A percentile compares a stretch with the other conserved stretches of the same genome.
Evolutionary conservation across 2,329 filamentous ascomycete genomes (phyloP).

Genomic region (Cryphonectria radicalis): DNA sequence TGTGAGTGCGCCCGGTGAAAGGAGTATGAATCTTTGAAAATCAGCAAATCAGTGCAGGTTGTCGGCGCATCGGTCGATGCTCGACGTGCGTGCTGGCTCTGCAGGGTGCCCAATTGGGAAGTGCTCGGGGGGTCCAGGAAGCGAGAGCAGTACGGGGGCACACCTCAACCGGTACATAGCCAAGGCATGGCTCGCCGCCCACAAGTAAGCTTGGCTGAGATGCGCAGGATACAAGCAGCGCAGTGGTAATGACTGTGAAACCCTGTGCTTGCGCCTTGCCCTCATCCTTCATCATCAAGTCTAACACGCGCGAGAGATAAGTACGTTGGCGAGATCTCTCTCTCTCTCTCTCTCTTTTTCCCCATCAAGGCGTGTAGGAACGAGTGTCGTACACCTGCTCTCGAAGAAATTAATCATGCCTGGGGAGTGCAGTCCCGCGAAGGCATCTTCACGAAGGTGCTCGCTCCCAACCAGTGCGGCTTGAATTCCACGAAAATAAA

Average conservation of each 20-base stretch:
- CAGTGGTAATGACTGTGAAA: background rate
- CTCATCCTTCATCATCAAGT: background rate
- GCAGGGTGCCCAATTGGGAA: slow-evolving; percentile 26
- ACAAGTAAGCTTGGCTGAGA: too few relatives aligned
- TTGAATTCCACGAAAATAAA: background rate
- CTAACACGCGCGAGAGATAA: background rate
- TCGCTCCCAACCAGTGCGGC: background rate
- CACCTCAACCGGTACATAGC: background rate
- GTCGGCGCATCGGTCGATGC: slow-evolving; percentile 7
- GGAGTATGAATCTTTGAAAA: background rate
- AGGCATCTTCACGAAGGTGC: background rate
- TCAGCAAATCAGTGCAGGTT: background rate
- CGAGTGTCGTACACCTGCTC: background rate
- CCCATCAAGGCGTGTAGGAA: background rate
- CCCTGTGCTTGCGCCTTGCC: background rate
- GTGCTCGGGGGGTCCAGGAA: background rate
- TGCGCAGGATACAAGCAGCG: too few relatives aligned
- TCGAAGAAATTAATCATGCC: background rate
- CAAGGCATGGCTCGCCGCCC: background rate
- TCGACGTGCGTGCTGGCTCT: slow-evolving; percentile 5
- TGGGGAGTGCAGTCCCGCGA: background rate
- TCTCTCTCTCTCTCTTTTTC: background rate
- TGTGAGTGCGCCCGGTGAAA: background rate
- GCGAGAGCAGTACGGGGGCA: background rate
- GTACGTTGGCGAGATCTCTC: background rate